phyloP scores from a whole-genome alignment of 169 alveolate genomes.

The Besnoitia besnoiti region DNA sequence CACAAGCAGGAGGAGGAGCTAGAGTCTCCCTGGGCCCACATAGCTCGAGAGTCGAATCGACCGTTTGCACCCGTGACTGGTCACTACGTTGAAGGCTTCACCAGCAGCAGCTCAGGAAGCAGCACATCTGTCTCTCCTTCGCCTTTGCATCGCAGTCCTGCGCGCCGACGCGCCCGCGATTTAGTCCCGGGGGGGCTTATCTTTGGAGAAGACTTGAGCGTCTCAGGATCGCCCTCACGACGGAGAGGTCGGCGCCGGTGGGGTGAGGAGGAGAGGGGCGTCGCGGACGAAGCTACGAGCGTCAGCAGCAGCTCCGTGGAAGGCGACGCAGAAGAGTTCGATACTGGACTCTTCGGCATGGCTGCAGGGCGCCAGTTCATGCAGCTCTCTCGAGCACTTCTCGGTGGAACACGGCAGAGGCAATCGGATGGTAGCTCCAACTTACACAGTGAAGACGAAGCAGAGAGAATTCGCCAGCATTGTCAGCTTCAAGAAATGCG shows the following conservation, averaged over 20 bases:
- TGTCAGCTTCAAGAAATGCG: not conserved
- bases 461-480: not conserved
- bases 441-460: not conserved
- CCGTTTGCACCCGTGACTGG: constrained; percentile 20
- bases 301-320: not conserved
- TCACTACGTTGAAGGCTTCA: constrained; percentile 18
- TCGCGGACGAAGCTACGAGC: not conserved
- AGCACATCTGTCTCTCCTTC: constrained; percentile 16
- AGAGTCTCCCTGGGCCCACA: constrained; percentile 16
- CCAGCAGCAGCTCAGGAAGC: constrained; percentile 24
- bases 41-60: not conserved
- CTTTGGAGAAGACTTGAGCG: not conserved
- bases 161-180: not conserved
- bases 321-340: not conserved
- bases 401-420: not conserved
- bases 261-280: not conserved
- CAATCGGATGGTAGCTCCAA: not conserved
- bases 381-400: not conserved
- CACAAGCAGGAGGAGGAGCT: not conserved
- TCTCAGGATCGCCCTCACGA: not conserved
- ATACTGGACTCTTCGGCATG: not conserved
- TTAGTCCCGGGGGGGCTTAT: not conserved
- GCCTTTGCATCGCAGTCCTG: not conserved
- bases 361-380: not conserved
- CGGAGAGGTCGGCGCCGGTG: not conserved